Percentiles rank a stretch among this genome's conserved stretches.
Conservation (phyloP, 257 asterid species). For the Gynochthodes officinalis region DNA sequence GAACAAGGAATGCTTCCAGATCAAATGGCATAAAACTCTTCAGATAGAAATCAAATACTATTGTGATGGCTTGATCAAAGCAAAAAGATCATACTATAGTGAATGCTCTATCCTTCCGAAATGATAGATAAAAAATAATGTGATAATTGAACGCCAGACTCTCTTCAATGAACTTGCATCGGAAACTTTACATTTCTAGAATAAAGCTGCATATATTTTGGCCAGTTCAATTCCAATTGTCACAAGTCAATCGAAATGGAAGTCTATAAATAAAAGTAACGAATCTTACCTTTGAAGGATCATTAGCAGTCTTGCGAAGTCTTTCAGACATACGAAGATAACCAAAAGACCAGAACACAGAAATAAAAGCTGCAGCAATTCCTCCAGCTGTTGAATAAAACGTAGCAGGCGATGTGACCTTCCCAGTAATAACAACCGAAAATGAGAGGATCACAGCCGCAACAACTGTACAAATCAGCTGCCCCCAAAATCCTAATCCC, state of each 20-base stretch:
- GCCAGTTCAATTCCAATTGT: conserved; percentile 1
- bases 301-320: conserved; percentile 73
- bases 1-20: not conserved
- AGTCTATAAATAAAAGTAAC: not conserved
- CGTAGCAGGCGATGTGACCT: conserved; percentile 79
- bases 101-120: too few relatives aligned
- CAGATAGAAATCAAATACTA: not conserved
- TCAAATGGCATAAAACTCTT: not conserved
- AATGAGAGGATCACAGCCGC: conserved; percentile 90
- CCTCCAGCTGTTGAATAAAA: conserved; percentile 91
- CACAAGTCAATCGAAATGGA: not conserved
- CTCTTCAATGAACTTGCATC: not conserved
- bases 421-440: conserved; percentile 71
- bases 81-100: not conserved
- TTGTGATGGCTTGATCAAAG: not conserved
- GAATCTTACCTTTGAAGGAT: conserved; percentile 81
- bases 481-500: conserved; percentile 95
- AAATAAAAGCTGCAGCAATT: conserved; percentile 85
- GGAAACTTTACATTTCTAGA: not conserved
- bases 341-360: conserved; percentile 97
- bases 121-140: not conserved
- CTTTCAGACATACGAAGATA: conserved; percentile 77
- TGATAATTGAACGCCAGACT: not conserved
- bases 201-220: not conserved
- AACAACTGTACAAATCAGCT: conserved; percentile 76